These are phyloP conservation scores for Schizochytrium sp. DNA, from an alignment of 108 stramenopile genomes.

Conservation along the genomic window DNA sequence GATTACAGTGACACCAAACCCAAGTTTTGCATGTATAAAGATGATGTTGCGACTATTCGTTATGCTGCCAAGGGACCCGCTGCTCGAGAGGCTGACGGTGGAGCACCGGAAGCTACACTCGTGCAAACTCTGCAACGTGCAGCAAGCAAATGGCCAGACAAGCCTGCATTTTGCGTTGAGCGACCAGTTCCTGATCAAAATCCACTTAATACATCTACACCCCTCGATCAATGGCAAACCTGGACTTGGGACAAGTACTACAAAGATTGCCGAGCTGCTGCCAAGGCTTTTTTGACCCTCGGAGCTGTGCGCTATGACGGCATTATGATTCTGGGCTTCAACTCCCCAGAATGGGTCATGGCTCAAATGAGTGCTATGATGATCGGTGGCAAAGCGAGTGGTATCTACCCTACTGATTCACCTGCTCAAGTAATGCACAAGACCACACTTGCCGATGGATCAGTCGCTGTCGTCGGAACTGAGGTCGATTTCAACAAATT, in stretches of 20 bases:
- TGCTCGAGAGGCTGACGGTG: neutral
- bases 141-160: neutral
- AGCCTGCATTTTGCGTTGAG: conserved; percentile 51
- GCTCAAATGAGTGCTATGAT: conserved; percentile 23
- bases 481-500: conserved; percentile 78
- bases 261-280: conserved; percentile 71
- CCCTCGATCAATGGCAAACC: conserved; percentile 63
- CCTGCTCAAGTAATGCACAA: neutral
- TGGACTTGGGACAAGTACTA: conserved; percentile 76
- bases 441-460: conserved; percentile 47
- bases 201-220: neutral
- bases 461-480: conserved; percentile 70
- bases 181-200: neutral
- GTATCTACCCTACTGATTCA: conserved; percentile 47
- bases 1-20: conserved; percentile 8
- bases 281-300: conserved; percentile 78
- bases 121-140: neutral
- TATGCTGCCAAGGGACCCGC: conserved; percentile 34
- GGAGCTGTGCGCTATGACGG: conserved; percentile 76
- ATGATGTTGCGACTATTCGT: conserved; percentile 8
- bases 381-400: conserved; percentile 23
- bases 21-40: conserved; percentile 40
- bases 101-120: conserved; percentile 2
- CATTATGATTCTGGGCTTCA: conserved; percentile 51
- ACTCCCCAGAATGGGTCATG: conserved; percentile 59